Base-by-base conservation (phyloP, 768 basidiomycete species). In the Hericium erinaceus region DNA sequence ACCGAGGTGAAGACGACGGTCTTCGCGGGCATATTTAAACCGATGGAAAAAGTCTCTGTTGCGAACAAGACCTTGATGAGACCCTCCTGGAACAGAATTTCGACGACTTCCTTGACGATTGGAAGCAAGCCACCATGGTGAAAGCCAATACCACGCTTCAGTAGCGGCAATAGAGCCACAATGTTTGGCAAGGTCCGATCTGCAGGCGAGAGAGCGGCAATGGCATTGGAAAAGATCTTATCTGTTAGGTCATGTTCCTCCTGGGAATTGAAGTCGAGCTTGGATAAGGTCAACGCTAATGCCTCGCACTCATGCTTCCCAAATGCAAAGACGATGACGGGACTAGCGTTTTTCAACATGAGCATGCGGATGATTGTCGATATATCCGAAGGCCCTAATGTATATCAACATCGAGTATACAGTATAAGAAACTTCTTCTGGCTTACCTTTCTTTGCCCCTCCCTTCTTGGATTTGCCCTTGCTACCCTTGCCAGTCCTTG, bases 91-190 rank as follows among this genome's bases (percentile, higher is more conserved):
- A 99, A 99, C 48, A 99, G 80, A 57, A 99, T 97, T 70, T 99
- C 97, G 70, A 99, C 97, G 52, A 97, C 94, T 69, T 99, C 97
- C 69, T 99, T 99, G 46, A 99, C 78, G 61, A 98, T 97, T 0
- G 97, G 97, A n/a, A 99, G 80, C 40, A 99, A 82, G 48, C 97
- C 97, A 44, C 95, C 95, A 66, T 99, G 97, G 77, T 99, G 97
- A 64, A 99, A 93, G 55, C 97, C 97, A 63, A 95, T 92, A 33
- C 97, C 97, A 61, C 97, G 87, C 60, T 89, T 90, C 24, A 99
- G 81, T 20, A 99, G 79, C 2, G 95, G 97, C 9, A 98, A 79
- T 54, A 98, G 82, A 60, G 95, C 90, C 50, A 87, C 75, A 65
- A 99, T 98, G 70, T 98, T 95, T 1, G 95, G 93, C 16, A 99